Evolutionary conservation across 2,329 filamentous ascomycete genomes (phyloP).

Genomic region (Stenocarpella maydis): DNA sequence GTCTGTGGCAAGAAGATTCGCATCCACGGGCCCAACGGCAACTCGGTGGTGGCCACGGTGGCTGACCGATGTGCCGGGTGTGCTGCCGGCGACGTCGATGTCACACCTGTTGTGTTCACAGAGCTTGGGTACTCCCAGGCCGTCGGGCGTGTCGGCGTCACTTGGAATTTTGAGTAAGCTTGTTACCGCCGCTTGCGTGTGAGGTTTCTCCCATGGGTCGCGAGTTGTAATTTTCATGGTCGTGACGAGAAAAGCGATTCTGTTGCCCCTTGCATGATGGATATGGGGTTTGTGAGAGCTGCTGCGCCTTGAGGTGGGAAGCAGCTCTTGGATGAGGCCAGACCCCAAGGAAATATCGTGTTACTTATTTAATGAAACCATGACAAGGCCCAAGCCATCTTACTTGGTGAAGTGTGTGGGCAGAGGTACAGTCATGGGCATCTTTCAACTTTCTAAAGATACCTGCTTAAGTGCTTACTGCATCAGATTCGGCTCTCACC

Average conservation of each 20-base stretch:
- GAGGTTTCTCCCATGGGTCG: not conserved
- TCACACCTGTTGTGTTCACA: conserved; percentile 42
- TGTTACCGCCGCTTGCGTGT: not conserved
- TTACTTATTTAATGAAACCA: conserved; percentile 12
- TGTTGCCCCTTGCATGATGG: not conserved
- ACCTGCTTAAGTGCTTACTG: no score
- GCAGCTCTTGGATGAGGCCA: not conserved
- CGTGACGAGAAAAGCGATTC: not conserved
- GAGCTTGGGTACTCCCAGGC: conserved; percentile 35
- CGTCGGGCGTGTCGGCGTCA: conserved; percentile 36
- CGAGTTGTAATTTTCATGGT: no score
- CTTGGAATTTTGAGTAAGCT: conserved; percentile 38
- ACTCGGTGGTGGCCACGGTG: conserved; percentile 40
- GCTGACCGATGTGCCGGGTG: conserved; percentile 45
- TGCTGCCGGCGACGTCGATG: conserved; percentile 41
- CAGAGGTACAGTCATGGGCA: no score
- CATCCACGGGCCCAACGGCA: conserved; percentile 38
- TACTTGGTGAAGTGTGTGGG: not conserved
- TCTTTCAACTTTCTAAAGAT: no score
- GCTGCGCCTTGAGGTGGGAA: not conserved
- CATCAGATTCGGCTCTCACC: no score
- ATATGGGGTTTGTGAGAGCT: not conserved
- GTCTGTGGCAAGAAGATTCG: conserved; percentile 41
- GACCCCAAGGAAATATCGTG: not conserved
- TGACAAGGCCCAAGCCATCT: not conserved